Base-by-base conservation (phyloP, 768 basidiomycete species). In the Trametes meyenii region DNA sequence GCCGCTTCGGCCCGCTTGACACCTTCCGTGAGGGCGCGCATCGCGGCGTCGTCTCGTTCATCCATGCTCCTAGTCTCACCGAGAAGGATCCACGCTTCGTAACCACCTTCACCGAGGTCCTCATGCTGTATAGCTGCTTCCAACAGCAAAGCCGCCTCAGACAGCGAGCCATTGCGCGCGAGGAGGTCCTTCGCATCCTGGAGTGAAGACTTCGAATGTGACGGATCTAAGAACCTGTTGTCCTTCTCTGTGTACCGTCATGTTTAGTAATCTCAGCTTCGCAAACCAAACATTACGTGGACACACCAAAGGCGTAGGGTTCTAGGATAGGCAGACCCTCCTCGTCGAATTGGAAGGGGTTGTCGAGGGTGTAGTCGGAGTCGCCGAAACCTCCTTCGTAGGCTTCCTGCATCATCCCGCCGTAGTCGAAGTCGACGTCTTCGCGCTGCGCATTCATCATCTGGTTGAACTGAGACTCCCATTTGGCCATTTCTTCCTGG, bases 61-160 rank as follows among this genome's bases (percentile, higher is more conserved):
- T 94, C 92, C 92, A 94, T 89, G 67, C 87, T 88, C 59, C 94
- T 83, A 0, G 90, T 90, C 73, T 96, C 91, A 11, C 96, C 96
- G 2, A 98, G 78, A 19, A 96, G 78, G 54, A 94, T 87, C 96
- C 96, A 99, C 0, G 94, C 84, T 71, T 96, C 96, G 53, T 88
- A 92, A 51, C 92, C 87, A 24, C 86, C 89, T 69, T 89, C 85
- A 24, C 92, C 92, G 8, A 90, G 75, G 60, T 94, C 89, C 11
- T 88, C 90, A 65, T 82, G 82, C 74, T 91, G 88, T 60, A 98
- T 91, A 39, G 94, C 93, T 14, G 94, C 94, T 76, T 99, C 96
- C 23, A 98, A 78, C 68, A 96, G 79, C 42, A 94, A 79, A 0
- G 88, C 89, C 13, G 89, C 94, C 70, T 97, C 93, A 2, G 93